phyloP scores from a whole-genome alignment of 495 filamentous ascomycete genomes.

The Darksidea phi region DNA sequence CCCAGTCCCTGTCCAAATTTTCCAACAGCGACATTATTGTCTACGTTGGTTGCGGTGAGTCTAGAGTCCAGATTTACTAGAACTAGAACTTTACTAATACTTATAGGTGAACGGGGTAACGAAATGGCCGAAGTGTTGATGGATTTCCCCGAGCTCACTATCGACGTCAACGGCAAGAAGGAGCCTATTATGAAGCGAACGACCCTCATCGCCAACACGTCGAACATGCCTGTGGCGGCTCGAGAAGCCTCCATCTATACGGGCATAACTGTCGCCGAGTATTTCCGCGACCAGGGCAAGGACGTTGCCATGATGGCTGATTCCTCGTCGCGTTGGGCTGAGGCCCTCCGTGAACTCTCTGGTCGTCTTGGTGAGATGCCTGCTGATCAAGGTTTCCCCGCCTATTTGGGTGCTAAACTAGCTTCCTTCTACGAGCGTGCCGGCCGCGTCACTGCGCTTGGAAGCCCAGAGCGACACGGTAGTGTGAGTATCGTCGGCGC shows the following conservation, averaged over 20 bases:
- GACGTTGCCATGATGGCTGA: constrained; percentile 99
- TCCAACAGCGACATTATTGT: constrained; percentile 99
- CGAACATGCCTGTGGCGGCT: constrained; percentile 99
- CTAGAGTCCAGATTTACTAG: neutral
- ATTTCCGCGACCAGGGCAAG: constrained; percentile 98
- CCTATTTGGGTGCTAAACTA: constrained; percentile 93
- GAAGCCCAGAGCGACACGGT: constrained; percentile 81
- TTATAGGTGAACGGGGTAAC: constrained; percentile 80
- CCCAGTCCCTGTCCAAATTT: constrained; percentile 97
- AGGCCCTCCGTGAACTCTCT: constrained; percentile 97
- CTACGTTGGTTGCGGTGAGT: constrained; percentile 80
- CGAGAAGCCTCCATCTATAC: constrained; percentile 99
- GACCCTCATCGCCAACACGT: constrained; percentile 96
- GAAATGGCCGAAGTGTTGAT: constrained; percentile 99
- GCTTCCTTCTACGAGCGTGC: constrained; percentile 99
- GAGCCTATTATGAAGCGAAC: constrained; percentile 99
- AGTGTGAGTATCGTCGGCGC: constrained; percentile 98
- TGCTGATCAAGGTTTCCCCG: constrained; percentile 98
- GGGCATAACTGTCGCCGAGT: constrained; percentile 95
- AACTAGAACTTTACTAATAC: neutral
- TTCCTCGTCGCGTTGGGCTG: constrained; percentile 97
- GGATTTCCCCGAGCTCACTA: constrained; percentile 96
- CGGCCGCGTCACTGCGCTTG: constrained; percentile 78
- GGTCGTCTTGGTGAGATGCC: constrained; percentile 99
- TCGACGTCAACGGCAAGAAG: constrained; percentile 84